Evolutionary conservation across 2,329 filamentous ascomycete genomes (phyloP).

Genomic region (Dactylellina parvicollis): DNA sequence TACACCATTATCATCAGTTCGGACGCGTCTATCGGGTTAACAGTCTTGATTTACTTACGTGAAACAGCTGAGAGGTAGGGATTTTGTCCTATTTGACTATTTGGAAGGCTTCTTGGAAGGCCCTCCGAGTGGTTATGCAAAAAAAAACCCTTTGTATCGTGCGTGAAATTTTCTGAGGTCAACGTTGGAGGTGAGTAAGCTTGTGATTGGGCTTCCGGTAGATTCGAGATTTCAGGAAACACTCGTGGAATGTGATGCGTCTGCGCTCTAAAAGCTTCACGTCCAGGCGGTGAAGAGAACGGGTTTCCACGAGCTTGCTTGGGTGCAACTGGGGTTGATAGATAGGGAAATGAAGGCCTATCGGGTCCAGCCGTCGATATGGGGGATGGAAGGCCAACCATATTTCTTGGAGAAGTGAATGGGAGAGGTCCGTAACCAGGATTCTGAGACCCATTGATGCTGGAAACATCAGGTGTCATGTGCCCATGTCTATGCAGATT

Average conservation of each 20-base stretch:
- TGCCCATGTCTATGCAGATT: conserved; percentile 54
- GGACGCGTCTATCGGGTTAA: conserved; percentile 8
- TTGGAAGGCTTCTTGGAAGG: conserved; percentile 57
- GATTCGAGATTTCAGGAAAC: conserved; percentile 55
- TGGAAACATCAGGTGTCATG: conserved; percentile 52
- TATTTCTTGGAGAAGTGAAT: conserved; percentile 56
- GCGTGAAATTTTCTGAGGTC: conserved; percentile 57
- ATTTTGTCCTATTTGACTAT: conserved; percentile 55
- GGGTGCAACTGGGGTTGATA: conserved; percentile 55
- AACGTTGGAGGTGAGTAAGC: conserved; percentile 56
- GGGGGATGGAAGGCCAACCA: conserved; percentile 57
- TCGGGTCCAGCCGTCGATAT: conserved; percentile 56
- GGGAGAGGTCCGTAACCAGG: conserved; percentile 55
- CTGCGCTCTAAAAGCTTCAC: conserved; percentile 53
- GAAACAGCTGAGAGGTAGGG: conserved; percentile 56
- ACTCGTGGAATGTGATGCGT: conserved; percentile 54
- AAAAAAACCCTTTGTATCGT: conserved; percentile 56
- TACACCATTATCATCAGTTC: conserved; percentile 52
- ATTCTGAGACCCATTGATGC: conserved; percentile 55
- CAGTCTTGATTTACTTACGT: conserved; percentile 52
- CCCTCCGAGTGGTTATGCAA: conserved; percentile 56
- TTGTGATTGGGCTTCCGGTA: conserved; percentile 55
- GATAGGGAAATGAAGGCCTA: conserved; percentile 55
- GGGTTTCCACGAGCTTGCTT: conserved; percentile 58
- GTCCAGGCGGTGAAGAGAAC: conserved; percentile 57